Conservation (phyloP, 148 eudicot genomes). For the Rhododendron henanense region DNA sequence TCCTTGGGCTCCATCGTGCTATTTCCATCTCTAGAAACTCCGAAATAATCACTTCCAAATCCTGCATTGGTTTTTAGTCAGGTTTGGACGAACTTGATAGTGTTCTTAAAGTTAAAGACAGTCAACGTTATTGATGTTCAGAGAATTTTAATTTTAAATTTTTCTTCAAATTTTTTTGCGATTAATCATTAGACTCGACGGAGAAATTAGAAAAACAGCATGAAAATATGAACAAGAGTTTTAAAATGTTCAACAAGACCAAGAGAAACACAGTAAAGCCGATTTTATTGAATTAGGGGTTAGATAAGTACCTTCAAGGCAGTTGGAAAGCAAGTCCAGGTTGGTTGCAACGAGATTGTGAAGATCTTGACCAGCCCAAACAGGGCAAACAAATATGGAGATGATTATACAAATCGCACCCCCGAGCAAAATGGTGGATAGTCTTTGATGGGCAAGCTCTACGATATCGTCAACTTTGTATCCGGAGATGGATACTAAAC, state of each 20-base stretch:
- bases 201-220: no score
- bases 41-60: conserved; percentile 35
- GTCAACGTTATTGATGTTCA: no score
- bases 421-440: conserved; percentile 36
- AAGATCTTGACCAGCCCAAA: conserved; percentile 63
- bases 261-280: no score
- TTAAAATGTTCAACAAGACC: no score
- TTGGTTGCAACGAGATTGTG: conserved; percentile 31
- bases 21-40: conserved; percentile 5
- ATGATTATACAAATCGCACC: conserved; percentile 32
- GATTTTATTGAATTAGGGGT: neutral
- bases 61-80: conserved; percentile 17
- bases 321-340: conserved; percentile 31
- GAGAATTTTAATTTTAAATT: no score
- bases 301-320: conserved; percentile 36
- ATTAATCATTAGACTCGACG: no score
- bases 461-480: conserved; percentile 30
- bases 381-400: conserved; percentile 35
- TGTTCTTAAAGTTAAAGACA: no score
- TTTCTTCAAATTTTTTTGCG: no score
- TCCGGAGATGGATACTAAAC: conserved; percentile 40
- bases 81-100: neutral
- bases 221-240: no score
- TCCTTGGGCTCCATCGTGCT: no score
- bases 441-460: conserved; percentile 31